phyloP scores from a whole-genome alignment of 768 basidiomycete species.

The Amanita subjunquillea region DNA sequence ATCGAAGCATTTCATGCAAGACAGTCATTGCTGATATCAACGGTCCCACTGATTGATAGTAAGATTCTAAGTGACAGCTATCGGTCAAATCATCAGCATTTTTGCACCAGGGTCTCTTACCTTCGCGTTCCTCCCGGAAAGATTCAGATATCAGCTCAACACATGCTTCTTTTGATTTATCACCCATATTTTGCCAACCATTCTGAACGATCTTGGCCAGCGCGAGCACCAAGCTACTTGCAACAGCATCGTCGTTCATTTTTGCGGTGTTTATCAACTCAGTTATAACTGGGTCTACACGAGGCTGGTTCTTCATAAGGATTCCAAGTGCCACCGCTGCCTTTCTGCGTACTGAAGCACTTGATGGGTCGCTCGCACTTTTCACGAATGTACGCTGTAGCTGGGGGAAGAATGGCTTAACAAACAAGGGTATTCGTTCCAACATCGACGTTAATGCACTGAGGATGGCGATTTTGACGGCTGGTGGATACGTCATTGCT shows the following conservation, averaged over 20 bases:
- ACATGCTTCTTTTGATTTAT: slow-evolving; percentile 61
- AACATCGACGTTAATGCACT: slow-evolving; percentile 80
- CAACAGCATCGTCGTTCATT: slow-evolving; percentile 56
- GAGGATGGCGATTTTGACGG: slow-evolving; percentile 88
- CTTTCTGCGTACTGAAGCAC: slow-evolving; percentile 66
- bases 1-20: slow-evolving; percentile 51
- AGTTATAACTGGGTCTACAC: slow-evolving; percentile 90
- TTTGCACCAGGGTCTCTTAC: slow-evolving; percentile 22
- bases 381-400: slow-evolving; percentile 95
- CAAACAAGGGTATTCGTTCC: slow-evolving; percentile 75
- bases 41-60: slow-evolving; percentile 50
- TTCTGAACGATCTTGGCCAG: slow-evolving; percentile 65
- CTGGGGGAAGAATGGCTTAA: slow-evolving; percentile 98
- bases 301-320: slow-evolving; percentile 83
- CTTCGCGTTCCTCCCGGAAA: slow-evolving; percentile 64
- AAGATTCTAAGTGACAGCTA: slow-evolving; percentile 42
- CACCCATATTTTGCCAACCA: slow-evolving; percentile 67
- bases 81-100: neutral
- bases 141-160: slow-evolving; percentile 71
- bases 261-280: slow-evolving; percentile 63
- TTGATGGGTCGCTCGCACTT: slow-evolving; percentile 72
- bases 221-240: slow-evolving; percentile 66
- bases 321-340: slow-evolving; percentile 82
- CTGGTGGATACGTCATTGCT: slow-evolving; percentile 81
- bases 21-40: slow-evolving; percentile 56